These are phyloP conservation scores for Exophiala xenobiotica DNA, from an alignment of 2,329 filamentous ascomycete genomes.

Conservation along the genomic window DNA sequence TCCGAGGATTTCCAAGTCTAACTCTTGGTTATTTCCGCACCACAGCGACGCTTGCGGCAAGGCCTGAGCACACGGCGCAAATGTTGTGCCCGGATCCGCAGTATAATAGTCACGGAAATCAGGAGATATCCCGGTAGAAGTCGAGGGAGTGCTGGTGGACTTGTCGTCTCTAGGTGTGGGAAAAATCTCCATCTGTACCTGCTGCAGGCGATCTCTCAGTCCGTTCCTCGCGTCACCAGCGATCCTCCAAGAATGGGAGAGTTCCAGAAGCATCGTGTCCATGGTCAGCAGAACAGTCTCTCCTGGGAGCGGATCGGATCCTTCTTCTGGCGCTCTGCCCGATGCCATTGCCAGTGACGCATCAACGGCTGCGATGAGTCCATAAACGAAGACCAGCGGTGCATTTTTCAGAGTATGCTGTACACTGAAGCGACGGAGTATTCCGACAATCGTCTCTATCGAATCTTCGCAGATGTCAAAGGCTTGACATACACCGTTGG, in stretches of 20 bases:
- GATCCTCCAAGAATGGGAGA: constrained; percentile 3
- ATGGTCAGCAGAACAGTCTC: not conserved
- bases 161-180: not conserved
- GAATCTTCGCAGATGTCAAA: constrained; percentile 6
- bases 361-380: constrained; percentile 2
- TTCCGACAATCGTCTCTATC: constrained; percentile 7
- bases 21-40: not conserved
- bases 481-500: not conserved
- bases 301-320: not conserved
- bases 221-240: not conserved
- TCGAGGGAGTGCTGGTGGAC: not conserved
- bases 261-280: not conserved
- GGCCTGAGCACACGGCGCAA: not conserved
- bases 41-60: not conserved
- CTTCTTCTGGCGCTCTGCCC: not conserved
- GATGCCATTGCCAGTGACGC: constrained; percentile 2
- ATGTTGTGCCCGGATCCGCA: not conserved
- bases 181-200: not conserved
- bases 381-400: constrained; percentile 8
- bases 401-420: constrained; percentile 10
- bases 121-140: not conserved
- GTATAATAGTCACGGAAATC: not conserved
- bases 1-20: not conserved
- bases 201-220: not conserved
- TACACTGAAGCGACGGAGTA: constrained; percentile 6